A percentile compares a stretch with the other conserved stretches of the same genome.
These are phyloP conservation scores for Phytophthora quininea DNA, from an alignment of 352 stramenopile species.

Conservation along the genomic window DNA sequence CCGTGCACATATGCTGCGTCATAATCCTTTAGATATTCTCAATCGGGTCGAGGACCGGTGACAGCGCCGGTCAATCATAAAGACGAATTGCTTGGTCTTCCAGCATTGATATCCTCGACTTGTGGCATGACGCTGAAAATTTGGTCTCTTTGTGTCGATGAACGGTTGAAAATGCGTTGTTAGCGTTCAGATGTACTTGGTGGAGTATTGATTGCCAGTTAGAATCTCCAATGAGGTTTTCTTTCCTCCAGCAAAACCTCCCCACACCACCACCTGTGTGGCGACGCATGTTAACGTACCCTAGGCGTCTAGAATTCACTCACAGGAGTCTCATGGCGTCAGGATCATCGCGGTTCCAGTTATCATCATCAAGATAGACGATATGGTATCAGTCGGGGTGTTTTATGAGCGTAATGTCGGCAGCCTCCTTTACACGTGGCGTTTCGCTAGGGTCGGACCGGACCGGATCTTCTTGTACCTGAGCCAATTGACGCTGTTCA, in stretches of 20 bases:
- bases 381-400: background rate
- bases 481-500: background rate
- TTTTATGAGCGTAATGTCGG: background rate
- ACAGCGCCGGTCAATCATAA: background rate
- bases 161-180: background rate
- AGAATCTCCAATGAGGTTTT: background rate
- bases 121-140: background rate
- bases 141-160: background rate
- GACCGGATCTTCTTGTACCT: background rate
- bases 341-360: background rate
- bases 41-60: background rate
- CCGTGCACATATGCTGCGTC: background rate
- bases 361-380: background rate
- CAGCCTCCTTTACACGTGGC: background rate
- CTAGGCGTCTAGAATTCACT: background rate
- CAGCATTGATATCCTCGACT: background rate
- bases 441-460: background rate
- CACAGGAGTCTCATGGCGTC: background rate
- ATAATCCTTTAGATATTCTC: background rate
- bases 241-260: background rate
- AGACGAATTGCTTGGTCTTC: background rate
- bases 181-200: background rate
- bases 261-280: background rate
- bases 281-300: no score
- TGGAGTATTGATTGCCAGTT: background rate